A percentile compares a stretch with the other conserved stretches of the same genome.
phyloP scores from a whole-genome alignment of 2,329 filamentous ascomycete genomes.

The Colletotrichum sp. region DNA sequence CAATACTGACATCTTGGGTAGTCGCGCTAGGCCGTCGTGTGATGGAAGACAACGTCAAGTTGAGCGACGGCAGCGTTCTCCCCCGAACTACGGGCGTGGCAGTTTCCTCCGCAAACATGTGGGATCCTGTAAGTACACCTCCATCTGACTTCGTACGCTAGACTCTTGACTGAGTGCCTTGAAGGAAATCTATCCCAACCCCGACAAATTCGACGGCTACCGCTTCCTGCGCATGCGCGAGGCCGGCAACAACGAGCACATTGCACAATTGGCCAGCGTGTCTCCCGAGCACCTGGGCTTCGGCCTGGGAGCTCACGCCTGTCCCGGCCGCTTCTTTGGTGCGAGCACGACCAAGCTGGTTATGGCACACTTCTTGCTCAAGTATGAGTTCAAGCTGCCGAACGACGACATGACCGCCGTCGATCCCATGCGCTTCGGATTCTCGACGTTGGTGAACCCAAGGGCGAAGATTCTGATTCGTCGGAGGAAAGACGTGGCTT shows the following conservation, averaged over 20 bases:
- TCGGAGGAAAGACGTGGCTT: neutral
- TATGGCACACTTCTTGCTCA: constrained; percentile 42
- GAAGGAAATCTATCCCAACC: neutral
- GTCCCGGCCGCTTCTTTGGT: constrained; percentile 53
- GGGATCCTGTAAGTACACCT: neutral
- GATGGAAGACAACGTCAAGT: neutral
- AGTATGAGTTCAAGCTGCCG: constrained; percentile 44
- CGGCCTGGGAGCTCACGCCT: constrained; percentile 51
- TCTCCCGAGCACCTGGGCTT: constrained; percentile 40
- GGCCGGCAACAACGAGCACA: constrained; percentile 4
- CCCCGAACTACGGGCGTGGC: neutral
- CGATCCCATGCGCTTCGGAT: neutral
- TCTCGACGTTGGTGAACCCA: neutral
- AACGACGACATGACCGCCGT: constrained; percentile 29
- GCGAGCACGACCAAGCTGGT: constrained; percentile 49
- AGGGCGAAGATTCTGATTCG: neutral
- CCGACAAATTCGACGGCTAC: neutral
- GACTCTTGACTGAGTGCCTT: neutral
- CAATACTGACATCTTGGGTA: neutral
- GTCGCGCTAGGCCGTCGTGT: neutral
- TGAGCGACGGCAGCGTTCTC: neutral
- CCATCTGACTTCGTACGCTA: accelerated
- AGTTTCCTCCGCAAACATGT: neutral
- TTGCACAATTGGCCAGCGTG: constrained; percentile 45
- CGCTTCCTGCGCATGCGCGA: constrained; percentile 9